phyloP scores from a whole-genome alignment of 768 basidiomycete genomes.

The Pisolithus orientalis region DNA sequence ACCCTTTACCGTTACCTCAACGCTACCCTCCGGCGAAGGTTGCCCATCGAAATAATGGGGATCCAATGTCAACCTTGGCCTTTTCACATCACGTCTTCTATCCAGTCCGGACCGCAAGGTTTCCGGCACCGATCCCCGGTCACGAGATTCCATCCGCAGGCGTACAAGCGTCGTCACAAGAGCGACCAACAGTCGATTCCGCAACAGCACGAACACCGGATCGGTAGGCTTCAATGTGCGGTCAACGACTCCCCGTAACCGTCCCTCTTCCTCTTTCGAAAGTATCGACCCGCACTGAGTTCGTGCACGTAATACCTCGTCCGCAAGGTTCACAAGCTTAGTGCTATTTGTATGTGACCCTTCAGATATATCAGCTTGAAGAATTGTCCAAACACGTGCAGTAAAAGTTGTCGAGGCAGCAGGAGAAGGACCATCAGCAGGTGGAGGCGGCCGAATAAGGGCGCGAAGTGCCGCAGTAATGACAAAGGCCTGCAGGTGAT shows the following conservation, averaged over 20 bases:
- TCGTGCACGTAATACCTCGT: conserved; percentile 61
- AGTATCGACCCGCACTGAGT: conserved; percentile 17
- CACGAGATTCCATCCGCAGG: conserved; percentile 3
- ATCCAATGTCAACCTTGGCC: conserved; percentile 24
- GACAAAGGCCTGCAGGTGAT: conserved; percentile 64
- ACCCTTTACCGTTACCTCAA: conserved; percentile 42
- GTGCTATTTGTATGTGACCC: conserved; percentile 33
- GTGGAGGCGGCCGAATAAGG: conserved; percentile 40
- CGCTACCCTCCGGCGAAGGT: neutral
- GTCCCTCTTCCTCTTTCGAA: conserved; percentile 40
- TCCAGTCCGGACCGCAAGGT: conserved; percentile 29
- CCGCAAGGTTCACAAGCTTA: conserved; percentile 63
- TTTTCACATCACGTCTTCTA: conserved; percentile 15
- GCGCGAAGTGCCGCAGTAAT: conserved; percentile 56
- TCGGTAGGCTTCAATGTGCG: conserved; percentile 56
- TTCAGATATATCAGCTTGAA: conserved; percentile 47
- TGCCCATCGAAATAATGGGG: conserved; percentile 12
- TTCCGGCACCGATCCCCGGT: conserved; percentile 8
- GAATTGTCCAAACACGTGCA: conserved; percentile 58
- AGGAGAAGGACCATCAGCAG: conserved; percentile 6
- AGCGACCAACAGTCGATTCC: conserved; percentile 47
- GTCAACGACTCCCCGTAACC: conserved; percentile 54
- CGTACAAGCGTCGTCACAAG: conserved; percentile 24
- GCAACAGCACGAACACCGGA: conserved; percentile 62
- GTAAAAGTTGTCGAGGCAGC: conserved; percentile 36